These are phyloP conservation scores for Paracamarosporium sp. DNA, from an alignment of 2,329 filamentous ascomycete species.

Conservation along the genomic window DNA sequence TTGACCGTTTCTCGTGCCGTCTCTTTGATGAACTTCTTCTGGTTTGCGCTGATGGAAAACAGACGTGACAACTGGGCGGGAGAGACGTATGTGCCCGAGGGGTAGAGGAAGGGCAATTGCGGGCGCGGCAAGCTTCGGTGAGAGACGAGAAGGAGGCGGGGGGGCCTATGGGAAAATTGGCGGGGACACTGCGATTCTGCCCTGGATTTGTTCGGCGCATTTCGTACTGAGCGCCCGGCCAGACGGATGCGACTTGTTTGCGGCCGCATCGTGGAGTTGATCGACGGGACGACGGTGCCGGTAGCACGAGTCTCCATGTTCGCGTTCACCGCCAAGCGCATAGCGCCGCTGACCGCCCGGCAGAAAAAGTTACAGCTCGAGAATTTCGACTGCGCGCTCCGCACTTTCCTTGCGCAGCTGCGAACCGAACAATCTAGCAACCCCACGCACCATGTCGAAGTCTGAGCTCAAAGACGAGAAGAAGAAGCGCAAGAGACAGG, in stretches of 20 bases:
- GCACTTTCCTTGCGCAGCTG: constrained; percentile 12
- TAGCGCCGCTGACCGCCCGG: constrained; percentile 16
- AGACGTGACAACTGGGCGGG: constrained; percentile 66
- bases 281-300: not conserved
- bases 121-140: constrained; percentile 59
- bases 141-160: constrained; percentile 57
- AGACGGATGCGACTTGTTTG: constrained; percentile 35
- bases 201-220: constrained; percentile 20
- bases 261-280: constrained; percentile 36
- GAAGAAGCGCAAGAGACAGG: constrained; percentile 44
- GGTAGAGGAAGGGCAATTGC: constrained; percentile 70
- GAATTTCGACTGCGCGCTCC: constrained; percentile 14
- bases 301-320: not conserved
- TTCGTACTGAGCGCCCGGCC: constrained; percentile 26
- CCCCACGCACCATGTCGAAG: constrained; percentile 25
- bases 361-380: constrained; percentile 22
- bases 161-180: constrained; percentile 65
- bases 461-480: constrained; percentile 35
- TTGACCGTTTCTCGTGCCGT: constrained; percentile 74
- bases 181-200: constrained; percentile 46
- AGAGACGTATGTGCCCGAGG: constrained; percentile 52
- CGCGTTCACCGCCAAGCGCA: constrained; percentile 6
- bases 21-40: constrained; percentile 71
- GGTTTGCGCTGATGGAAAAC: constrained; percentile 73
- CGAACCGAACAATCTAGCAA: constrained; percentile 10